Conservation (phyloP, 2,329 filamentous ascomycete species). For the Cytospora chrysosperma region DNA sequence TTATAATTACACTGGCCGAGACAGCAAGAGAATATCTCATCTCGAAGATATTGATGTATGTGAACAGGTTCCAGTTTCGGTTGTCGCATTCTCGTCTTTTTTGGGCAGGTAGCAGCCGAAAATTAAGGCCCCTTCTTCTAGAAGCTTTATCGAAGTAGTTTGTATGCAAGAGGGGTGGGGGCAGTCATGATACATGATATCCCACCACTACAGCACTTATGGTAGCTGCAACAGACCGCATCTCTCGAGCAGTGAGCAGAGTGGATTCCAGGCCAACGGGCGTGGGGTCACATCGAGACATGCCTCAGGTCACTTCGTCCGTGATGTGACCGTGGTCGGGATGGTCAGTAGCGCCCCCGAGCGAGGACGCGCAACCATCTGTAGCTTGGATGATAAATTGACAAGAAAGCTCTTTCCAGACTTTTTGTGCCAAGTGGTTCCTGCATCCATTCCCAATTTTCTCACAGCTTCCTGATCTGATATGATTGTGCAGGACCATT, state of each 20-base stretch:
- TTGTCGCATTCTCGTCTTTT: constrained; percentile 9
- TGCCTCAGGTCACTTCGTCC: background rate
- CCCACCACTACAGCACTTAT: background rate
- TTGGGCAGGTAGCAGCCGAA: constrained; percentile 10
- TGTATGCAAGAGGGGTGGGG: background rate
- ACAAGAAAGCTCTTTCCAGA: background rate
- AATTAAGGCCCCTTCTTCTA: constrained; percentile 1
- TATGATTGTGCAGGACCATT: background rate
- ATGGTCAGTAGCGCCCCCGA: background rate
- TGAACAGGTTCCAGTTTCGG: background rate
- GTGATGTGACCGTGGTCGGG: background rate
- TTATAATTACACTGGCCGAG: constrained; percentile 1
- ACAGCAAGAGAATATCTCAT: background rate
- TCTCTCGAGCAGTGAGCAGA: background rate
- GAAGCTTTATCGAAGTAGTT: background rate
- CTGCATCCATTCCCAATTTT: background rate
- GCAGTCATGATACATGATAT: background rate
- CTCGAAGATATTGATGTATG: background rate
- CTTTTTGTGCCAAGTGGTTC: too few relatives aligned
- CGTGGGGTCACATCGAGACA: background rate
- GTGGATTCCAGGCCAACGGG: background rate
- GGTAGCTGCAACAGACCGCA: background rate
- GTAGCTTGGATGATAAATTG: background rate
- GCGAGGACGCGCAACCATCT: constrained; percentile 14
- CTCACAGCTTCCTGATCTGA: background rate